Evolutionary conservation across 768 basidiomycete genomes (phyloP).

Genomic region (Tylopilus balloui): DNA sequence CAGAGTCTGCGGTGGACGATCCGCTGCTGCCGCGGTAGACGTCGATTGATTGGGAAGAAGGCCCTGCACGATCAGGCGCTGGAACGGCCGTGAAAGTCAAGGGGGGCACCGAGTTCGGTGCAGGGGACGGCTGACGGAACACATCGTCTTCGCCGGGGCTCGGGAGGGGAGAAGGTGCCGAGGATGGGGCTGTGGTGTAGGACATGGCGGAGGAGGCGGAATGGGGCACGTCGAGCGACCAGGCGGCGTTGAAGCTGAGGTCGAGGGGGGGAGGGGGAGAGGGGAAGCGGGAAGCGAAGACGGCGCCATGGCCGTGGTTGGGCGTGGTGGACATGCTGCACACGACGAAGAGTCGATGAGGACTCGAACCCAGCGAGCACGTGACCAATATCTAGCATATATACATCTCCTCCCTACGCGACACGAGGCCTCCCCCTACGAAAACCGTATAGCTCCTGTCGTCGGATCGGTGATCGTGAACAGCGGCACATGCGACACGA

Average conservation of each 20-base stretch:
- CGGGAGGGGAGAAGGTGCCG: slow-evolving; percentile 1
- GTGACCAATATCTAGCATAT: slow-evolving; percentile 28
- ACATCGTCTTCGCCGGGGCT: slow-evolving; percentile 14
- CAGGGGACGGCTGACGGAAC: slow-evolving; percentile 8
- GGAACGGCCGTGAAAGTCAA: slow-evolving; percentile 9
- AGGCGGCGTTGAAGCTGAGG: slow-evolving; percentile 19
- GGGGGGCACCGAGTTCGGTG: slow-evolving; percentile 1
- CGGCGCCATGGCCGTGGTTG: slow-evolving; percentile 18
- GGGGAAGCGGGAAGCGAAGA: not conserved
- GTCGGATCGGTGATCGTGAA: slow-evolving; percentile 31
- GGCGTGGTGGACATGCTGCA: slow-evolving; percentile 33
- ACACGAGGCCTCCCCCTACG: slow-evolving; percentile 25
- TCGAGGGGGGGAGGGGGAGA: slow-evolving; percentile 17
- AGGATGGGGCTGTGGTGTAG: slow-evolving; percentile 13
- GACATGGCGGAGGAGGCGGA: slow-evolving; percentile 24
- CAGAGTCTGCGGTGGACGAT: slow-evolving; percentile 19
- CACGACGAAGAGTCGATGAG: not conserved
- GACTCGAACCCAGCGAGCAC: slow-evolving; percentile 20
- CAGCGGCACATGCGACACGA: slow-evolving; percentile 30
- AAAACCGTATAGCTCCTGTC: slow-evolving; percentile 31
- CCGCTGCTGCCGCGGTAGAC: slow-evolving; percentile 3
- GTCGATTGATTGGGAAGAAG: slow-evolving; percentile 1
- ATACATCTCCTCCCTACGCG: slow-evolving; percentile 4
- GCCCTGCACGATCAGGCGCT: slow-evolving; percentile 1
- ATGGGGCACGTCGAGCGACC: slow-evolving; percentile 12